phyloP scores from a whole-genome alignment of 1,284 basidiomycete genomes.

The Tremellales sp. region DNA sequence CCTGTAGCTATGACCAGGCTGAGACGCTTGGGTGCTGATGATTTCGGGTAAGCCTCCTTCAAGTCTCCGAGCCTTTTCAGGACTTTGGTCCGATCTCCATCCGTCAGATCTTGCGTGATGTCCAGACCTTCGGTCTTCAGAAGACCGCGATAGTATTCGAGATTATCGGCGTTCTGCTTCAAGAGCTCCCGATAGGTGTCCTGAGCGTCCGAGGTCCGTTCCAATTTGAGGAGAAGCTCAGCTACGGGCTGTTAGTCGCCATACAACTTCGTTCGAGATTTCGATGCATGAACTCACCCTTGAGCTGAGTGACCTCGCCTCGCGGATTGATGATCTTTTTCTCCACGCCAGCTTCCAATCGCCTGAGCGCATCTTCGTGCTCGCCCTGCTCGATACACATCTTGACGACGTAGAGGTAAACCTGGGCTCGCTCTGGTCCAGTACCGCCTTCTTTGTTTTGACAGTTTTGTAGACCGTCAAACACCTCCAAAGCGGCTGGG shows the following conservation, averaged over 20 bases:
- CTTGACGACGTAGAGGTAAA: constrained; percentile 73
- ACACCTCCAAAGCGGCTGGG: constrained; percentile 65
- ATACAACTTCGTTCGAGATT: background rate
- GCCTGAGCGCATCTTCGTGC: constrained; percentile 53
- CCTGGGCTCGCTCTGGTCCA: constrained; percentile 70
- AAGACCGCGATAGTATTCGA: constrained; percentile 73
- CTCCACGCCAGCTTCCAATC: constrained; percentile 64
- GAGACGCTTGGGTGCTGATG: constrained; percentile 68
- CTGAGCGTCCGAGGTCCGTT: constrained; percentile 63
- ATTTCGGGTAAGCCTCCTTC: constrained; percentile 60
- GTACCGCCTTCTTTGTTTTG: constrained; percentile 56
- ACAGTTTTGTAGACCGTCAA: constrained; percentile 58
- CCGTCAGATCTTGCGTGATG: constrained; percentile 46
- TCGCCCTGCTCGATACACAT: constrained; percentile 70
- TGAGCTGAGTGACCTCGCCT: constrained; percentile 63
- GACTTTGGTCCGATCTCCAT: constrained; percentile 55
- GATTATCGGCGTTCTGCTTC: constrained; percentile 79
- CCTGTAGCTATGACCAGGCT: constrained; percentile 64
- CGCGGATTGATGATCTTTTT: constrained; percentile 66
- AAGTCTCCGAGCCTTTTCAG: constrained; percentile 61
- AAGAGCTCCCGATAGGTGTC: constrained; percentile 74
- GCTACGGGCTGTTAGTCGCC: no score
- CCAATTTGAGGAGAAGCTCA: constrained; percentile 61
- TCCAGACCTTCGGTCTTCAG: constrained; percentile 64
- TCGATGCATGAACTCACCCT: constrained; percentile 54